Base-by-base conservation (phyloP, 352 stramenopile genomes). In the Globisporangium ultimum region DNA sequence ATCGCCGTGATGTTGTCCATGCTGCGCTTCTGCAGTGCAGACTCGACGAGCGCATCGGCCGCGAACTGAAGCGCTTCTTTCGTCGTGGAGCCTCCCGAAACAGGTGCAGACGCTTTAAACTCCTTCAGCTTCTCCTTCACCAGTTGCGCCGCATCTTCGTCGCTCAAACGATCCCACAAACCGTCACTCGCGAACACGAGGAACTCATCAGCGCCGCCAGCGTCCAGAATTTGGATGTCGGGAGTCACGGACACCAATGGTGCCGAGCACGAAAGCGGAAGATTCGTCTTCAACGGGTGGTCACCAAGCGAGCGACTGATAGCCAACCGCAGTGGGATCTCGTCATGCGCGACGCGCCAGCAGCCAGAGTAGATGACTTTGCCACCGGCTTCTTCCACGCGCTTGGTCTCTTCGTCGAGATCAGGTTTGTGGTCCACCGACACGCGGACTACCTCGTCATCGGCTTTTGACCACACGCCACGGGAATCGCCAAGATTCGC, bases 1-100 rank as follows among this genome's bases (percentile, higher is more conserved):
- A 90, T 88, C 42, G 76, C 78, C 18, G 84, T 91, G 64, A 93
- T 87, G 64, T 93, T 93, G 69, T 93, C 84, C 74, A 87, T 89
- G 58, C 74, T 89, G 59, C 77, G 72, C 61, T 88, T 87, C 24
- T 71, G 53, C 32, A 93, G 60, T 18, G 84, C 84, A 22, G 72
- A 62, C 58, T 93, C 80, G 20, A 93, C 74, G 7, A 93, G 70
- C 43, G 79, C 79, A 24, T 78, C 75, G 1, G 84, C 84, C 8
- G 84, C 76, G 43, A 74, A 79, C 46, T 77, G 70, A 58, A 89
- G 64, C 38, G 76, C 64, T 49, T 87, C 76, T n/a, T 78, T 82
- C 17, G 63, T 72, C 36, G 72, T 64, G 36, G 66, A 45, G 7
- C 67, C 59, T 4, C 45, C 28, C 8, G 36, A 46, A n/a, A 60